Evolutionary conservation across 2,329 filamentous ascomycete genomes (phyloP), one percentile per base, ranked within the genome.

Genomic region (Calonectria hongkongensis): DNA sequence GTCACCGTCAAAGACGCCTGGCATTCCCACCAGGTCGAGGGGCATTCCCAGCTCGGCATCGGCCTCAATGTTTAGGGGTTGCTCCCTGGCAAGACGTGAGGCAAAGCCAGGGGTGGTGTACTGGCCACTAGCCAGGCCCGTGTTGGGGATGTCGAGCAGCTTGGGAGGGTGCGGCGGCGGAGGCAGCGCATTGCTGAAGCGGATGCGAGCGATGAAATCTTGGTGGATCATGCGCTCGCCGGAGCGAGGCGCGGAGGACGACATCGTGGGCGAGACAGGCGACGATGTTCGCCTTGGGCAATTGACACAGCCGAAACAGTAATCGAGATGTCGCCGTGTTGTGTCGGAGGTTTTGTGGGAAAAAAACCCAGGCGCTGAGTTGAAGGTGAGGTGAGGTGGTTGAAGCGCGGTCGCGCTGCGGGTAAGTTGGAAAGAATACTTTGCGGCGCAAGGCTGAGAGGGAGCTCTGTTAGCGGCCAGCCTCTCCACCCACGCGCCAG

Each of bases 21-120:
- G 96, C 87, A 98, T 95, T 80, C 97, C 97, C 71, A 98, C 94
- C 78, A 99, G 87, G 83, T 98, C 96, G 82, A 99, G 92, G 72
- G 96, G 95, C 97, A 99, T 98, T 71, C 97, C 97, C 79, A 98
- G 90, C 87, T 99, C 97, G 10, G 96, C 97, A 90, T 99, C 97
- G 36, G 95, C 95, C 85, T 99, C 97, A 74, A 99, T 97, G 82
- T 98, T 98, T 62, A 98, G 88, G 66, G 96, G 94, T 87, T 98
- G 97, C 81, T 98, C 95, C 81, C 96, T 90, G 21, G 94, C 95
- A 78, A 99, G 88, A 75, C 95, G 92, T 56, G 96, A 97, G 36
- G 96, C 95, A 86, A 98, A 99, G 27, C 93, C 93, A 1, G 97
- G 95, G 4, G 93, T 95, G 39, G 97, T 97, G 85, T 98, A 98